phyloP scores from a whole-genome alignment of 2,329 filamentous ascomycete species.

The Penicillium sp. region DNA sequence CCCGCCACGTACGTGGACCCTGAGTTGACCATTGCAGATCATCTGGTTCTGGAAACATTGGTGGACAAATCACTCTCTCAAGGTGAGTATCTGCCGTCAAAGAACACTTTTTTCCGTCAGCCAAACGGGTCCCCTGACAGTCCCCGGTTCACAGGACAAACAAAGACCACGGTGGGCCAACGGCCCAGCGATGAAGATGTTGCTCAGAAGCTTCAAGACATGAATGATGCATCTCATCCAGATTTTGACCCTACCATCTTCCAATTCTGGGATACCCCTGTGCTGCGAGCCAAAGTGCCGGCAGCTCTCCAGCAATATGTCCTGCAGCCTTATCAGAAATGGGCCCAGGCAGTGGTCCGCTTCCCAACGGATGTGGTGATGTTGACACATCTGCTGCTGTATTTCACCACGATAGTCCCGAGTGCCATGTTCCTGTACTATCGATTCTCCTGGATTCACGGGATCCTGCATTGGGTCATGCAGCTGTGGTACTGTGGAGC shows the following conservation, averaged over 20 bases:
- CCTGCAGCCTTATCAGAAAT: slow-evolving; percentile 54
- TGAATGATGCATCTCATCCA: slow-evolving; percentile 46
- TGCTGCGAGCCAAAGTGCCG: slow-evolving; percentile 36
- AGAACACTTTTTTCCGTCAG: not conserved
- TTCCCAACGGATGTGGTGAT: slow-evolving; percentile 69
- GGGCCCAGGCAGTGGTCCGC: slow-evolving; percentile 55
- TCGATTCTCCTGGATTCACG: slow-evolving; percentile 63
- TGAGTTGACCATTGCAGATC: slow-evolving; percentile 35
- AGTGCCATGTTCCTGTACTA: slow-evolving; percentile 61
- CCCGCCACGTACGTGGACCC: slow-evolving; percentile 27
- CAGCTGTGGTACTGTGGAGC: slow-evolving; percentile 63
- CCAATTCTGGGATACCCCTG: slow-evolving; percentile 46
- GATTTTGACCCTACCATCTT: slow-evolving; percentile 53
- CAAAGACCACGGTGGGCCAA: slow-evolving; percentile 7
- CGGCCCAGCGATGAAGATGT: slow-evolving; percentile 21
- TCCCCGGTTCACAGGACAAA: not conserved
- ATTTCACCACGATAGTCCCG: slow-evolving; percentile 63
- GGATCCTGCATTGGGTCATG: slow-evolving; percentile 58
- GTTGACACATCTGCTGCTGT: slow-evolving; percentile 68
- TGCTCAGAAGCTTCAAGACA: slow-evolving; percentile 41
- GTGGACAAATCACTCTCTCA: slow-evolving; percentile 25
- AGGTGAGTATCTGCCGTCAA: slow-evolving; percentile 3
- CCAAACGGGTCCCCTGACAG: slow-evolving; percentile 5
- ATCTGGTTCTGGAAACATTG: slow-evolving; percentile 35
- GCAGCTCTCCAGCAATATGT: slow-evolving; percentile 44